Evolutionary conservation across 2,329 filamentous ascomycete species (phyloP).

Genomic region (Elsinoe fawcettii): DNA sequence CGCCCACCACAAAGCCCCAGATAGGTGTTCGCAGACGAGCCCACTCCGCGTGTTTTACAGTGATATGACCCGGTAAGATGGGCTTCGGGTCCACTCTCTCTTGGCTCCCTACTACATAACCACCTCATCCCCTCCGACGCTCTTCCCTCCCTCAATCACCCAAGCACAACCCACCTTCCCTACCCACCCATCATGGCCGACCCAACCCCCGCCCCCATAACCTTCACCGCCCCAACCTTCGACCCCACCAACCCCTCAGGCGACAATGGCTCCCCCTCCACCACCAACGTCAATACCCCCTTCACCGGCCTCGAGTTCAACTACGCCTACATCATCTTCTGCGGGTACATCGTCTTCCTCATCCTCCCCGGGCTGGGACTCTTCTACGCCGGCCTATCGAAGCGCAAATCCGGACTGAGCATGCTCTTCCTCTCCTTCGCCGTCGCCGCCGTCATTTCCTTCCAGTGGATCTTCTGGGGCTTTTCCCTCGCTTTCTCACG

Average conservation of each 20-base stretch:
- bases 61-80: neutral
- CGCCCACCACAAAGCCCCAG: neutral
- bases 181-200: conserved; percentile 2
- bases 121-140: neutral
- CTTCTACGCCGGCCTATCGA: conserved; percentile 55
- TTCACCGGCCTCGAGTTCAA: conserved; percentile 54
- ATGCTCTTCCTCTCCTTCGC: conserved; percentile 46
- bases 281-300: conserved; percentile 50
- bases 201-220: neutral
- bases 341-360: conserved; percentile 55
- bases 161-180: neutral
- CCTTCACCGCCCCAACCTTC: conserved; percentile 29
- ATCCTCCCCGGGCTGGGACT: conserved; percentile 61
- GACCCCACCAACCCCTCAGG: conserved; percentile 42
- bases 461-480: conserved; percentile 55
- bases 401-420: conserved; percentile 54
- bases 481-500: conserved; percentile 56
- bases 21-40: neutral
- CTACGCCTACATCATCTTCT: conserved; percentile 53
- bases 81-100: neutral
- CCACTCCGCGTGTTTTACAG: conserved; percentile 1
- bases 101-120: neutral
- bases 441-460: conserved; percentile 41
- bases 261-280: conserved; percentile 43
- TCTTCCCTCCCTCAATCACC: neutral